These are phyloP conservation scores for Dictyostelium firmibasis DNA, from an alignment of 78 protist species.

Conservation along the genomic window DNA sequence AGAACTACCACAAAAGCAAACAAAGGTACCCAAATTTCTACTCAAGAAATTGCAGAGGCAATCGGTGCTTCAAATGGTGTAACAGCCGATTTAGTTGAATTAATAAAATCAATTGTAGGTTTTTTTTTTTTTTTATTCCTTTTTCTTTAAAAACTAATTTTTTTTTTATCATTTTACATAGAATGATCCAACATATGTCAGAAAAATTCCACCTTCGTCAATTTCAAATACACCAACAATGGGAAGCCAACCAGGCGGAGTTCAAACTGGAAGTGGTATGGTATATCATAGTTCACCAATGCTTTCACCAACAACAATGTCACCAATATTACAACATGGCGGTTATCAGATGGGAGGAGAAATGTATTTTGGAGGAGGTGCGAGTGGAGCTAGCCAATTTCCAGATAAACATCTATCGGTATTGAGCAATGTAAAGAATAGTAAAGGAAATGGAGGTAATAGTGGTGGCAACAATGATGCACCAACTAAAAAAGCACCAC, in stretches of 20 bases:
- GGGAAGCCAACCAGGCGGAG: conserved; percentile 24
- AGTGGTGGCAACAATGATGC: neutral
- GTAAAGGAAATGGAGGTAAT: neutral
- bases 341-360: neutral
- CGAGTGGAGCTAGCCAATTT: neutral
- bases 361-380: neutral
- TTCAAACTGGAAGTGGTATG: neutral
- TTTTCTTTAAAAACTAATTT: no score
- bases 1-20: neutral
- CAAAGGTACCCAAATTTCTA: neutral
- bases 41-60: conserved; percentile 35
- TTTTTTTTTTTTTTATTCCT: neutral
- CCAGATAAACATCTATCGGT: neutral
- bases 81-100: conserved; percentile 30
- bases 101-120: conserved; percentile 10
- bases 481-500: conserved; percentile 6
- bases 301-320: neutral
- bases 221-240: conserved; percentile 74
- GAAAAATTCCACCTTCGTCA: conserved; percentile 16
- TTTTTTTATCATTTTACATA: neutral
- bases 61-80: conserved; percentile 8
- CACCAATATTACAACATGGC: conserved; percentile 31
- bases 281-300: conserved; percentile 12
- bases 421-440: neutral
- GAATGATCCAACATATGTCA: neutral